These are phyloP conservation scores for Talaromyces adpressus DNA, from an alignment of 495 filamentous ascomycete genomes.

Conservation along the genomic window DNA sequence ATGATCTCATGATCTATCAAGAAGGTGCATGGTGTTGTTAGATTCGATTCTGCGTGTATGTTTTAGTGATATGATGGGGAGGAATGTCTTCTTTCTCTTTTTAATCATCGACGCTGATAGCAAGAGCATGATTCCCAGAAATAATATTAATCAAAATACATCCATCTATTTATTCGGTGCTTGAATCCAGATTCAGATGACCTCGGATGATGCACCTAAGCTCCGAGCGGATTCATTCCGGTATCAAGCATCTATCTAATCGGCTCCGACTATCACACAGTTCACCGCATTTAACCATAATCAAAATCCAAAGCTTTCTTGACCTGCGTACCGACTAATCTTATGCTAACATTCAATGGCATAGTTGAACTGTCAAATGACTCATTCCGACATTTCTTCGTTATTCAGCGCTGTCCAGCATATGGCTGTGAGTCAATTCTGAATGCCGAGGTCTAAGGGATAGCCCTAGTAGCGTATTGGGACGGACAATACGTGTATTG, in stretches of 20 bases:
- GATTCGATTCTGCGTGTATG: not conserved
- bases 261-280: no score
- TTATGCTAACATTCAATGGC: no score
- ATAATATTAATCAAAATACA: not conserved
- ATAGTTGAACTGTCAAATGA: not conserved
- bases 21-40: not conserved
- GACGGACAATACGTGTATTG: not conserved
- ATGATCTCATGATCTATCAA: not conserved
- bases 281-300: no score
- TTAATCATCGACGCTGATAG: not conserved
- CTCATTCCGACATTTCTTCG: conserved; percentile 7
- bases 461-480: not conserved
- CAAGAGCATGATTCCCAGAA: not conserved
- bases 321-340: no score
- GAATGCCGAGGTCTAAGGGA: conserved; percentile 5
- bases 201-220: not conserved
- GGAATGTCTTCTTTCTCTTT: not conserved
- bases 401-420: not conserved
- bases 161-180: not conserved
- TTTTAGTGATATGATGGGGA: not conserved
- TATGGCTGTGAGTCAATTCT: not conserved
- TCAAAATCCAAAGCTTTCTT: no score
- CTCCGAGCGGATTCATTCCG: not conserved
- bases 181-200: not conserved
- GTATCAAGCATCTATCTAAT: not conserved